phyloP scores from a whole-genome alignment of 129 eudicot genomes.

The Lactuca saligna region DNA sequence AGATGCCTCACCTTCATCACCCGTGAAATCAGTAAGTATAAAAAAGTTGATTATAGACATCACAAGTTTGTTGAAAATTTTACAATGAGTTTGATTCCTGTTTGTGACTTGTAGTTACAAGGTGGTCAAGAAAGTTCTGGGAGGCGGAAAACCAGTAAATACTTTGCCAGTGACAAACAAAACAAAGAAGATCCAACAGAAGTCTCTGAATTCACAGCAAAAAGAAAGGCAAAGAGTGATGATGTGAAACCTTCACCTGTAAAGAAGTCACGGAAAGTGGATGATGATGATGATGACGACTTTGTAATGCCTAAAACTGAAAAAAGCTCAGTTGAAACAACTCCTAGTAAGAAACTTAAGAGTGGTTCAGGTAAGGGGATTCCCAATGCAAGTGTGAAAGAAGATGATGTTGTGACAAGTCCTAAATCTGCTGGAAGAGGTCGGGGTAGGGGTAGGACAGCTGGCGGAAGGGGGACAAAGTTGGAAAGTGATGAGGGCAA shows the following conservation, averaged over 20 bases:
- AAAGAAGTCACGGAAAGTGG: constrained; percentile 51
- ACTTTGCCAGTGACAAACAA: constrained; percentile 60
- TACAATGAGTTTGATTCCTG: background rate
- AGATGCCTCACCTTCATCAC: constrained; percentile 38
- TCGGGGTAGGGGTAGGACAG: constrained; percentile 63
- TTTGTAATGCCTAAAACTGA: constrained; percentile 48
- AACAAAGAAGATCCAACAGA: constrained; percentile 52
- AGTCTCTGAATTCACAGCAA: constrained; percentile 43
- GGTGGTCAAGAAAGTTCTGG: constrained; percentile 64
- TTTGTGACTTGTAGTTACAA: constrained; percentile 39
- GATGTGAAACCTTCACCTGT: constrained; percentile 55
- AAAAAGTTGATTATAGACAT: background rate
- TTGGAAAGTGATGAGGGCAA: constrained; percentile 48
- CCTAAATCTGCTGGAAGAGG: constrained; percentile 81
- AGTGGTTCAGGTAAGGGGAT: constrained; percentile 67
- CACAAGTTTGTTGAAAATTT: background rate
- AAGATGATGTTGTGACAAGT: constrained; percentile 48
- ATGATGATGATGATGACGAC: constrained; percentile 63
- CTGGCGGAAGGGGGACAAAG: constrained; percentile 41
- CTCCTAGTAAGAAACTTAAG: constrained; percentile 76
- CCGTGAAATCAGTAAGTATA: constrained; percentile 47
- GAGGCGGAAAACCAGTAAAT: constrained; percentile 87
- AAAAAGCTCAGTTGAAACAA: constrained; percentile 45
- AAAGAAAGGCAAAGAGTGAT: constrained; percentile 52
- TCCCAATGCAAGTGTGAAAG: constrained; percentile 35